phyloP scores from a whole-genome alignment of 1,139 yeast genomes.

The Candida frijolesensis region DNA sequence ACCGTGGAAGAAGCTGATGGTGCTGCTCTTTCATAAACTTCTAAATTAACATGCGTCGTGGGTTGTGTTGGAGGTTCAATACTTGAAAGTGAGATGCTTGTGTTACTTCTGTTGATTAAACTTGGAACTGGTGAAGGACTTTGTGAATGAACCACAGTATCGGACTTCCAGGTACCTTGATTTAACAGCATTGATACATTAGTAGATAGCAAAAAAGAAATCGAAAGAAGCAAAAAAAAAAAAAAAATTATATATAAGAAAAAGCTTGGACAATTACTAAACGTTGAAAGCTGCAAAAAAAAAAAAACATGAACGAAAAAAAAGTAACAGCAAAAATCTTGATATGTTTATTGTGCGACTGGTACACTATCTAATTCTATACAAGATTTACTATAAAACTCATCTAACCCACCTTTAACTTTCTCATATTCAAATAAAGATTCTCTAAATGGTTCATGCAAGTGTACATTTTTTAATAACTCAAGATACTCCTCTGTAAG shows the following conservation, averaged over 20 bases:
- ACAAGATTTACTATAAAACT: conserved; percentile 7
- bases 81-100: conserved; percentile 7
- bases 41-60: conserved; percentile 3
- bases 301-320: background rate
- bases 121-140: conserved; percentile 8
- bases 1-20: background rate
- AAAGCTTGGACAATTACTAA: background rate
- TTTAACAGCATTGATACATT: background rate
- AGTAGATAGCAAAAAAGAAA: background rate
- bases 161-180: conserved; percentile 1
- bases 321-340: conserved; percentile 4
- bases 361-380: conserved; percentile 9
- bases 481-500: conserved; percentile 5
- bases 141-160: conserved; percentile 1
- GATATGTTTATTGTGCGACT: conserved; percentile 2
- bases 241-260: background rate
- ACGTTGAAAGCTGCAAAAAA: conserved; percentile 3
- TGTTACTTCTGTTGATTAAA: conserved; percentile 6
- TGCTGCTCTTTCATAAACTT: conserved; percentile 7
- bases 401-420: conserved; percentile 7
- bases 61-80: conserved; percentile 3
- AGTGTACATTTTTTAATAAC: conserved; percentile 18
- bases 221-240: background rate
- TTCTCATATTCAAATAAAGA: conserved; percentile 30
- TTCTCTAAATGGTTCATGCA: conserved; percentile 30